Evolutionary conservation across 441 rosid species (phyloP).

Genomic region (Francoa sonchifolia): DNA sequence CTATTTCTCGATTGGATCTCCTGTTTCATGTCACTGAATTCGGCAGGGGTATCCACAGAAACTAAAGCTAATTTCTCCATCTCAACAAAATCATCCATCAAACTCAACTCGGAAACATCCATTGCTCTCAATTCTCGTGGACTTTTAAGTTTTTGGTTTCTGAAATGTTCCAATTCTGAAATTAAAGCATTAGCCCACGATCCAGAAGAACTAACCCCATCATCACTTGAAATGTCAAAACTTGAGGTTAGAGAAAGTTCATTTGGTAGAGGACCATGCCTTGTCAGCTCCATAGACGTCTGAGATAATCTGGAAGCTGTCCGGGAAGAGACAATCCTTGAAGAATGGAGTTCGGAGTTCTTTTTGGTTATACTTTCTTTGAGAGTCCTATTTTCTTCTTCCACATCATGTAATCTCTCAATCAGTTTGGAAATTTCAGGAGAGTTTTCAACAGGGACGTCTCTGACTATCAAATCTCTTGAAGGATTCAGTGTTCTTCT

Average conservation of each 20-base stretch:
- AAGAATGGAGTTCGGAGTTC: slow-evolving; percentile 63
- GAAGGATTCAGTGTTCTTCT: slow-evolving; percentile 34
- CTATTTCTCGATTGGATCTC: slow-evolving; percentile 19
- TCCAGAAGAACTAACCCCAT: slow-evolving; percentile 50
- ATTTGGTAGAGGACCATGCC: slow-evolving; percentile 13
- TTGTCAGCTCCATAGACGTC: slow-evolving; percentile 23
- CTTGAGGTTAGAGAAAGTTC: slow-evolving; percentile 31
- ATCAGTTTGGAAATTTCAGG: slow-evolving; percentile 32
- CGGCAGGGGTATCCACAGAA: slow-evolving; percentile 30
- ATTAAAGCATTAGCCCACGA: slow-evolving; percentile 66
- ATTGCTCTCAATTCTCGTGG: slow-evolving; percentile 26
- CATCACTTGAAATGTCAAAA: slow-evolving; percentile 48
- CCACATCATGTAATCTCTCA: slow-evolving; percentile 46
- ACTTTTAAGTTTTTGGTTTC: slow-evolving; percentile 30
- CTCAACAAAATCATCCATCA: slow-evolving; percentile 77
- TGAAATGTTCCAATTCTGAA: slow-evolving; percentile 61
- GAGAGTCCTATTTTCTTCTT: slow-evolving; percentile 77
- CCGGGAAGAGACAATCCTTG: slow-evolving; percentile 43
- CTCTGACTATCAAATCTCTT: slow-evolving; percentile 38
- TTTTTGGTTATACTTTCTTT: slow-evolving; percentile 40
- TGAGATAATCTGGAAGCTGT: slow-evolving; percentile 50
- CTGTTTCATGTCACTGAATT: slow-evolving; percentile 18
- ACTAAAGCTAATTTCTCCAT: slow-evolving; percentile 76
- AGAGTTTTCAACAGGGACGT: slow-evolving; percentile 12
- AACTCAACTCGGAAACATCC: slow-evolving; percentile 47